These are phyloP conservation scores for Alternaria conjuncta DNA, from an alignment of 2,329 filamentous ascomycete genomes.

Conservation along the genomic window DNA sequence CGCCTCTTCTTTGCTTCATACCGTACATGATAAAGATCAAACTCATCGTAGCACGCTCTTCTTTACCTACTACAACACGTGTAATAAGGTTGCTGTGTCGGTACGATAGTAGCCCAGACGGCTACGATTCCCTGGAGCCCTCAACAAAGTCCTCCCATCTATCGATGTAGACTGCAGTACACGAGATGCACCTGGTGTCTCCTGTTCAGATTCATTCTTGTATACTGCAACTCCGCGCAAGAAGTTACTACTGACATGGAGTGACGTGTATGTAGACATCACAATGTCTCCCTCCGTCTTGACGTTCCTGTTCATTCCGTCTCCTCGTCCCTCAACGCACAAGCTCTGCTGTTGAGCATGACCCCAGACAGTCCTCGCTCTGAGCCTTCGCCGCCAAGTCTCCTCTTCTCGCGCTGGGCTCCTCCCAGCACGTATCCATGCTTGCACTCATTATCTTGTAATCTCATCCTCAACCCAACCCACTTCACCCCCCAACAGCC, in stretches of 20 bases:
- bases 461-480: background rate
- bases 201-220: background rate
- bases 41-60: background rate
- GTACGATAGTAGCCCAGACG: background rate
- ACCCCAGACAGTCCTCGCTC: no score
- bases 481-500: slow-evolving; percentile 36
- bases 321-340: background rate
- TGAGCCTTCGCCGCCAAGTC: background rate
- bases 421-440: background rate
- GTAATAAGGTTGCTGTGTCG: background rate
- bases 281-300: background rate
- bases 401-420: background rate
- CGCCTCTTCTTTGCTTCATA: background rate
- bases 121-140: background rate
- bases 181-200: background rate
- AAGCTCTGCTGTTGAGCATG: background rate
- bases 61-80: background rate
- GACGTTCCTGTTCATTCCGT: background rate
- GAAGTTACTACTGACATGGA: background rate
- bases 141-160: background rate
- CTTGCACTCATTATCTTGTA: background rate
- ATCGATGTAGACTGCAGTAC: background rate
- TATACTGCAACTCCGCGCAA: background rate
- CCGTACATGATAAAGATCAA: background rate
- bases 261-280: background rate